Base-by-base conservation (phyloP, 2,329 filamentous ascomycete species). In the Trematosphaeria pertusa region DNA sequence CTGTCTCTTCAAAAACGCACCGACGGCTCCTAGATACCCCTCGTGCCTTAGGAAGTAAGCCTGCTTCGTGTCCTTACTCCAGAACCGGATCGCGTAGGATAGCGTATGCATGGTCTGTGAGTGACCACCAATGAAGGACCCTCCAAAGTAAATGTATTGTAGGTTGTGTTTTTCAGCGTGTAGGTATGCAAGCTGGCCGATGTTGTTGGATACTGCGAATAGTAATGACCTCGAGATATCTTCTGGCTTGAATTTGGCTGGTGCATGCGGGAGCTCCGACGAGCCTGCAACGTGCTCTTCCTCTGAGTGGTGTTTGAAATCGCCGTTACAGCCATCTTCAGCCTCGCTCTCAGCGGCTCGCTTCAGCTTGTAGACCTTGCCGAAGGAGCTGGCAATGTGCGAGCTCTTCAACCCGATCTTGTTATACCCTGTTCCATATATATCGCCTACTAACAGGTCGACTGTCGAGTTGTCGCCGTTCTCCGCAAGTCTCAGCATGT, bases 31-130 rank as follows among this genome's bases (percentile, higher is more conserved):
- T 1, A 99, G 82, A 69, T 97, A 99, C 19, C 94, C 94, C 73
- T 99, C 94, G 64, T 99, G 94, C 5, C 94, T 82, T 49, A 99
- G 71, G 71, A 99, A 99, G 71, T 96, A 97, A 0, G 94, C 94
- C 73, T 97, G 91, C 73, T 96, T 97, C 65, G 86, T 81, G 32
- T 92, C 93, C 67, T 94, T 91, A 58, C 88, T 91, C 94, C 94
- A 99, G 75, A 97, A 99, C 61, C 91, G 91, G 75, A 99, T 97
- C 67, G 93, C 94, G 67, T 96, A 99, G 44, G 88, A 92, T 8
- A 99, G 79, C 0, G 94, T 97, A 73, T 97, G 96, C 84, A 99
- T 99, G 10, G 94, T 99, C 75, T 97, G 94, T 12, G 89, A 86
- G 72, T 99, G 94, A 31, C 94, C 94, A 32, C 94, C 87, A 67